These are phyloP conservation scores for Hordeum vulgare DNA, from an alignment of 176 grass and related monocot species.

Conservation along the genomic window DNA sequence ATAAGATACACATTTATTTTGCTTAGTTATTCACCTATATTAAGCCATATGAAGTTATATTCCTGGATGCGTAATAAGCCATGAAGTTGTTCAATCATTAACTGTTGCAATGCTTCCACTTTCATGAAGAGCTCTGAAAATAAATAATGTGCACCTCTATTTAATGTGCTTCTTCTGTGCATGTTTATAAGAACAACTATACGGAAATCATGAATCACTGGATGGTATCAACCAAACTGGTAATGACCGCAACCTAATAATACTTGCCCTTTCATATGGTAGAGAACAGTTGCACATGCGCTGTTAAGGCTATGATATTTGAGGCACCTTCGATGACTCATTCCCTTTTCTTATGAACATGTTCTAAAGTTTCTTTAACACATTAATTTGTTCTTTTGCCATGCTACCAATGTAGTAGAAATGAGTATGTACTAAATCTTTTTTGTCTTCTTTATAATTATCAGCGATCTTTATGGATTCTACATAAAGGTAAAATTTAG, in stretches of 20 bases:
- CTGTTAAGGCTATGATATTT: background rate
- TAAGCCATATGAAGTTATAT: background rate
- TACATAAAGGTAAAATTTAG: background rate
- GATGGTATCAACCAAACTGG: background rate
- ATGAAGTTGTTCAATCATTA: background rate
- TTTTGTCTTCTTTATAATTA: background rate
- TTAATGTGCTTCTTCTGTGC: background rate
- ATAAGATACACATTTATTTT: background rate
- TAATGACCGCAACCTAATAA: background rate
- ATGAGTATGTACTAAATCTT: background rate
- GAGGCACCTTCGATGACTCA: background rate
- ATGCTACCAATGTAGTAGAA: background rate
- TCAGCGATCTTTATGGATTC: background rate
- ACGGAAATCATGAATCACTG: background rate
- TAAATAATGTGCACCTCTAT: background rate
- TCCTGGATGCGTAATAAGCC: background rate
- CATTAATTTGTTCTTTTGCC: background rate
- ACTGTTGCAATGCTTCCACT: background rate
- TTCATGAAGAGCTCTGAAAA: background rate
- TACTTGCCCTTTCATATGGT: background rate
- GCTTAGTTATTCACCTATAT: background rate
- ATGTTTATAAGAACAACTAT: slow-evolving; percentile 2
- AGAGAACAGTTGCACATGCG: background rate
- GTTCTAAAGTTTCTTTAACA: background rate
- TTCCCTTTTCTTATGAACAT: background rate